Evolutionary conservation across 805 yeast species (phyloP), one percentile per base, ranked within the genome.

Genomic region (Kluyveromyces lactis): DNA sequence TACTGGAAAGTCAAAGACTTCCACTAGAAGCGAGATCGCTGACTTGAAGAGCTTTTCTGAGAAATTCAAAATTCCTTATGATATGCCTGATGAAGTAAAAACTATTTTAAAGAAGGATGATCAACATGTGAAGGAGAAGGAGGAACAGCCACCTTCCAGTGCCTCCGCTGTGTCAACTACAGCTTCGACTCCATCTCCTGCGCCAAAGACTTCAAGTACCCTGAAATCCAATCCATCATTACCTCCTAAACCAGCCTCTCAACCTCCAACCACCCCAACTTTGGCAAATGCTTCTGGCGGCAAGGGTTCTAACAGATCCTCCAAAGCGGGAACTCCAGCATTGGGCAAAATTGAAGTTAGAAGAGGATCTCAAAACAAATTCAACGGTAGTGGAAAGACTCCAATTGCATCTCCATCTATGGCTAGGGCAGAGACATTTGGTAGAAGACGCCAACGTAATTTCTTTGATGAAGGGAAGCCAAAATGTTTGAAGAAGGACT

Each of bases 41-140:
- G 75, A 84, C 9, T 67, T 86, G 41, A 77, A 75, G 46, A 85
- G 83, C 53, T 87, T 89, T 55, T 76, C 94, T 29, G 86, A 84
- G 36, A 82, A 75, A 49, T 84, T 86, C 61, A 85, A 85, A 60
- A 75, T 87, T 23, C 82, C 81, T 2, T 75, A 74, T 26, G 65
- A 65, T 36, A 62, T 67, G 46, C 90, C 94, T 17, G 59, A 51
- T 19, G 63, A 58, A 34, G 53, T 58, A 52, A 52, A 50, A 34
- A 49, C 49, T 26, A 48, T 51, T 35, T 38, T 47, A 65, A 89
- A 8, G 79, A 83, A 58, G 83, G 79, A 48, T 76, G 26, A 19
- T 5, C 15, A 10, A 32, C 21, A 9, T 9, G 10, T 3, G 15
- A 12, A 18, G 15, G 35, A 11, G 27, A 77, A 54, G 85, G 27